A percentile compares a stretch with the other conserved stretches of the same genome.
These are phyloP conservation scores for Mimosa pudica DNA, from an alignment of 306 rosid genomes.

Conservation along the genomic window DNA sequence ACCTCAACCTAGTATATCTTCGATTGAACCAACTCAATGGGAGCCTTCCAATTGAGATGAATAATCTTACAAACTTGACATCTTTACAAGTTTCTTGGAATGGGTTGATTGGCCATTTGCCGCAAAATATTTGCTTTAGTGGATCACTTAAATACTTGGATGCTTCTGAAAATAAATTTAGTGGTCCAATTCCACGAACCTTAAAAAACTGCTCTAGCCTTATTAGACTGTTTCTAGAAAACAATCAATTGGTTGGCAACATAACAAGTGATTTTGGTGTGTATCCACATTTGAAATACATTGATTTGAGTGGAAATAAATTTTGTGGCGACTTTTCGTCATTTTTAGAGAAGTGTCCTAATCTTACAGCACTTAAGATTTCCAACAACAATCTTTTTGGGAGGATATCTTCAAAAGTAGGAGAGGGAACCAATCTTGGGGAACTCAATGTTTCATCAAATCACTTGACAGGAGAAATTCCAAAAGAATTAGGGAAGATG, in stretches of 20 bases:
- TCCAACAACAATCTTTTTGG: background rate
- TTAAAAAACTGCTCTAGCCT: conserved; percentile 12
- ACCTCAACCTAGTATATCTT: background rate
- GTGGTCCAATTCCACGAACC: conserved; percentile 6
- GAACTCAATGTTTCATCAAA: background rate
- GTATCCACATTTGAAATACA: conserved; percentile 35
- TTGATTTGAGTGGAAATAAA: conserved; percentile 33
- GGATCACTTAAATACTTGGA: background rate
- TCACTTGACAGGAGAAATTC: background rate
- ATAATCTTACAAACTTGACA: background rate
- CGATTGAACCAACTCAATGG: background rate
- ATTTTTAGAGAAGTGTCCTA: conserved; percentile 26
- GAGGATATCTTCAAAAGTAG: background rate
- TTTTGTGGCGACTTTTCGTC: conserved; percentile 34
- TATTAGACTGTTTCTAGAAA: conserved; percentile 34
- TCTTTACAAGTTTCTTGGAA: background rate
- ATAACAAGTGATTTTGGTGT: conserved; percentile 43
- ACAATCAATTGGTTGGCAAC: conserved; percentile 41
- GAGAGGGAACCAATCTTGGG: background rate
- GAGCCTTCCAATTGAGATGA: background rate
- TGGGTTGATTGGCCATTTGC: background rate
- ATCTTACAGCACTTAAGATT: background rate
- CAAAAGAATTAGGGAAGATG: background rate
- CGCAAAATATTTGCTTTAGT: background rate
- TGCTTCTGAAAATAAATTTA: background rate